Evolutionary conservation across 305 asterid species (phyloP).

Genomic region (Fraxinus velutina): DNA sequence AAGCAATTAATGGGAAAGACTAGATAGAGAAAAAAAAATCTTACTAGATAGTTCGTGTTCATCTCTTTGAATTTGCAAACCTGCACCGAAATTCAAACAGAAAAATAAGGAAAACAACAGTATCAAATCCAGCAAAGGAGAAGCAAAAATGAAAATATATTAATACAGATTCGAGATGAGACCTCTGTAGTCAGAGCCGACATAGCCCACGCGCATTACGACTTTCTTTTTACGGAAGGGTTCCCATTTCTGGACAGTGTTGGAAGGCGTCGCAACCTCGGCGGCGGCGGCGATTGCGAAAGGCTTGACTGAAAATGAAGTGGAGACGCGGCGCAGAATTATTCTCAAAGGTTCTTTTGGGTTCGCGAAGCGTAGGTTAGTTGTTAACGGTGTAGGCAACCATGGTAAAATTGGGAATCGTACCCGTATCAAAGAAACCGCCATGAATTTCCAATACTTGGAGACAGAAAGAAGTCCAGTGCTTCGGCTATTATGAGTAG

Average conservation of each 20-base stretch:
- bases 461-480: not conserved
- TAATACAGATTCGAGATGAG: not conserved
- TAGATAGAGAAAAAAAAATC: slow-evolving; percentile 1
- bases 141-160: not conserved
- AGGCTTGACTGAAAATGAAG: slow-evolving; percentile 20
- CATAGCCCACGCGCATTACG: slow-evolving; percentile 94
- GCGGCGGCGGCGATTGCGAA: slow-evolving; percentile 26
- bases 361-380: slow-evolving; percentile 16
- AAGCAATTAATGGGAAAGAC: not conserved
- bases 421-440: slow-evolving; percentile 31
- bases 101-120: not conserved
- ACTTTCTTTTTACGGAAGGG: slow-evolving; percentile 83
- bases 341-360: slow-evolving; percentile 23
- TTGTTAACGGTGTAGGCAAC: slow-evolving; percentile 28
- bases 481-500: not conserved
- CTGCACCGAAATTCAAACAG: slow-evolving; percentile 35
- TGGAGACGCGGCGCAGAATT: slow-evolving; percentile 28
- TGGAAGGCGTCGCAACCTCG: slow-evolving; percentile 6
- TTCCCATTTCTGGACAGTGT: slow-evolving; percentile 52
- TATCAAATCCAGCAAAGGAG: not conserved
- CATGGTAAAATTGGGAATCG: slow-evolving; percentile 38
- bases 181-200: slow-evolving; percentile 90
- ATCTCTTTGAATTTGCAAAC: slow-evolving; percentile 87
- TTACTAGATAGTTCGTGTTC: slow-evolving; percentile 64
- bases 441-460: slow-evolving; percentile 30